Evolutionary conservation across 805 yeast species (phyloP).

Genomic region (Torulaspora indica): DNA sequence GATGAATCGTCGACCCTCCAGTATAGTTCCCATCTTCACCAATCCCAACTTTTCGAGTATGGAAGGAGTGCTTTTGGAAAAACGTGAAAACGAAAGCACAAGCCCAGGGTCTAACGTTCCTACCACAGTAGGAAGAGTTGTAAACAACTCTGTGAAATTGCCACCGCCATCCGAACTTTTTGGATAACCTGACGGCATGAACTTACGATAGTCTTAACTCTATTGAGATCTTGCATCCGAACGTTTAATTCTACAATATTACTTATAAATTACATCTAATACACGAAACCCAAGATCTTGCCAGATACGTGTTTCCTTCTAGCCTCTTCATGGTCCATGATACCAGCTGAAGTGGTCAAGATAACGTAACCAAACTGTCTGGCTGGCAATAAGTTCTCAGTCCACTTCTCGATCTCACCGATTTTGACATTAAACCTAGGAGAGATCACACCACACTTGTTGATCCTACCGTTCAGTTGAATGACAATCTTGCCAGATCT

Average conservation of each 20-base stretch:
- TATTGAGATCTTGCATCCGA: not conserved
- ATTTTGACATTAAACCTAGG: constrained; percentile 98
- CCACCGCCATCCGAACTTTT: constrained; percentile 23
- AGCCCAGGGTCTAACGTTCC: constrained; percentile 4
- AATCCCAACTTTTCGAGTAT: constrained; percentile 1
- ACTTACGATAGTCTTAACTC: too few relatives aligned
- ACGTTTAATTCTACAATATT: too few relatives aligned
- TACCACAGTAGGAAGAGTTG: not conserved
- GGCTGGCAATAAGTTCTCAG: constrained; percentile 95
- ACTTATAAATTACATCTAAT: constrained; percentile 42
- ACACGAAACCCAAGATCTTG: constrained; percentile 95
- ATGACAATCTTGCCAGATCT: constrained; percentile 97
- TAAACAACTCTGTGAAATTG: constrained; percentile 9
- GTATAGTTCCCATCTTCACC: not conserved
- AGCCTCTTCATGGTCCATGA: constrained; percentile 99
- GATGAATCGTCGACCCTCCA: not conserved
- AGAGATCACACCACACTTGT: constrained; percentile 98
- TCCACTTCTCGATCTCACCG: constrained; percentile 95
- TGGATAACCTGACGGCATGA: constrained; percentile 3
- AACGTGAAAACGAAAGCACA: not conserved
- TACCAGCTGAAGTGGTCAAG: constrained; percentile 98
- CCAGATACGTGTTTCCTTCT: constrained; percentile 99
- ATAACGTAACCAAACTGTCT: constrained; percentile 98
- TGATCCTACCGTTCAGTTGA: constrained; percentile 94
- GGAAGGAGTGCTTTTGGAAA: constrained; percentile 3